Percentiles rank a stretch among this genome's conserved stretches.
These are phyloP conservation scores for Phytophthora vignae DNA, from an alignment of 352 stramenopile species.

Conservation along the genomic window DNA sequence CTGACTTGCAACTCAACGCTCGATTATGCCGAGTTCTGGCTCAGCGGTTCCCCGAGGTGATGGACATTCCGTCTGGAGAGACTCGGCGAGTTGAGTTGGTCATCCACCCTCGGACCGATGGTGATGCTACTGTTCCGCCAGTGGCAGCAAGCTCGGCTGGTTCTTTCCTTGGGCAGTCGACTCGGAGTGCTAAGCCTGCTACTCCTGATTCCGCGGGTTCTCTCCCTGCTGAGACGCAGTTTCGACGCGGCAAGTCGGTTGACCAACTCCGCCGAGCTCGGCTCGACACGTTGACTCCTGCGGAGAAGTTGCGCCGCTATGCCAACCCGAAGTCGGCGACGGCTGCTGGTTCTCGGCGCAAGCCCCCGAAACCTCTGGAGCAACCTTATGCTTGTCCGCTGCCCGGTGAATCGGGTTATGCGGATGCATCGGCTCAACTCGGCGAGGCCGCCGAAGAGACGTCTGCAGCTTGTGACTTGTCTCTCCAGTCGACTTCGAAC, in stretches of 20 bases:
- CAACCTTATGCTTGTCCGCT: background rate
- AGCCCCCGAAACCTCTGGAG: too few species aligned
- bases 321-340: background rate
- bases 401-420: background rate
- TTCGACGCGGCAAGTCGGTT: too few species aligned
- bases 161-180: background rate
- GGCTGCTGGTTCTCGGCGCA: background rate
- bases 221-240: too few species aligned
- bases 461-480: too few species aligned
- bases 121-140: background rate
- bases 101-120: background rate
- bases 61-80: background rate
- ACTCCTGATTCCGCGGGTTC: too few species aligned
- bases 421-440: background rate
- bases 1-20: background rate
- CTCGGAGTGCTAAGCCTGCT: too few species aligned
- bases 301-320: background rate
- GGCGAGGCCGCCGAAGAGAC: too few species aligned
- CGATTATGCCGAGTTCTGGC: background rate
- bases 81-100: background rate
- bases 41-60: too few species aligned
- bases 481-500: too few species aligned
- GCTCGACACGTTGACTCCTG: background rate
- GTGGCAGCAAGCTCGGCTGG: background rate
- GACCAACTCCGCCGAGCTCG: background rate